Percentiles rank a stretch among this genome's conserved stretches.
phyloP scores from a whole-genome alignment of 1,284 basidiomycete genomes.

The Xerocomus cyaneibrunnescens region DNA sequence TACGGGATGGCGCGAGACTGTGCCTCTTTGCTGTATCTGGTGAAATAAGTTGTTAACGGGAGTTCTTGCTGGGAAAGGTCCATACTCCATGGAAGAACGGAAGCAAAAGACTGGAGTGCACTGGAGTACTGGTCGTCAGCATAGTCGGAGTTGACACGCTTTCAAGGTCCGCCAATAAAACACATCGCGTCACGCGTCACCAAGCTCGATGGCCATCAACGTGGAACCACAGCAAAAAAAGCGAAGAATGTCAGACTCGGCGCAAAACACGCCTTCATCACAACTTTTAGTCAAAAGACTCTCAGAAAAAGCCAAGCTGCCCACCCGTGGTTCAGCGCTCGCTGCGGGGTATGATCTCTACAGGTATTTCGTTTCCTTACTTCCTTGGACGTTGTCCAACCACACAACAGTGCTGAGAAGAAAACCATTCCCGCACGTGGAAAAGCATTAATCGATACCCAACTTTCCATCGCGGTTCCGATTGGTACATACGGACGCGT shows the following conservation, averaged over 20 bases:
- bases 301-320: constrained; percentile 79
- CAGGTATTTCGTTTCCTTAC: constrained; percentile 46
- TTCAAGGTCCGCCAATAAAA: constrained; percentile 24
- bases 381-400: background rate
- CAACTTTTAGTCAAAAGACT: constrained; percentile 84
- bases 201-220: constrained; percentile 25
- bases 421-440: constrained; percentile 81
- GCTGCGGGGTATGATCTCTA: constrained; percentile 96
- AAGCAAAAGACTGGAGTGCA: too few species aligned
- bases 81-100: constrained; percentile 21
- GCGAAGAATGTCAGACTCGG: constrained; percentile 50
- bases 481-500: constrained; percentile 93
- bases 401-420: constrained; percentile 62
- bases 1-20: background rate
- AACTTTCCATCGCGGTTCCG: constrained; percentile 91
- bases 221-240: constrained; percentile 50
- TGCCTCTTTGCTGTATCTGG: constrained; percentile 9
- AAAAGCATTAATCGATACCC: constrained; percentile 88
- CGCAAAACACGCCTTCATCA: constrained; percentile 35
- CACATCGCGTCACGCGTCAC: constrained; percentile 34
- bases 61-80: constrained; percentile 37
- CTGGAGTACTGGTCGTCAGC: background rate
- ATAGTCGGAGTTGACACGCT: constrained; percentile 43
- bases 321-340: constrained; percentile 82
- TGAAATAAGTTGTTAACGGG: constrained; percentile 31